These are phyloP conservation scores for Sugiyamaella mastotermitis DNA, from an alignment of 805 yeast species.

Conservation along the genomic window DNA sequence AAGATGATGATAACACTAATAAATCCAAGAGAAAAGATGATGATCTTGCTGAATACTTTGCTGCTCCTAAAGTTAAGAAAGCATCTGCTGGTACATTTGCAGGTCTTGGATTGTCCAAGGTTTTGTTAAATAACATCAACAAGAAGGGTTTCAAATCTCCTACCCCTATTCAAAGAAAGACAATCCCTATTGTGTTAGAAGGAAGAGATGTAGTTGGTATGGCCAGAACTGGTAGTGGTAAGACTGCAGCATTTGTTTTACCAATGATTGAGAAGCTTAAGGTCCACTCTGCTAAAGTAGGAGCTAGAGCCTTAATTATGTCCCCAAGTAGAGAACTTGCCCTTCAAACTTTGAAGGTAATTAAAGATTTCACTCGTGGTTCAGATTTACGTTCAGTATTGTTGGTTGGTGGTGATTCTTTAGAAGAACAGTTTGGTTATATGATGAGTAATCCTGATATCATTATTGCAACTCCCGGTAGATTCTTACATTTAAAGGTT, in stretches of 20 bases:
- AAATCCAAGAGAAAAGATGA: slow-evolving; percentile 19
- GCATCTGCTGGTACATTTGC: slow-evolving; percentile 65
- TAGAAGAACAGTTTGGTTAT: slow-evolving; percentile 89
- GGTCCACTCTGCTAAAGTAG: slow-evolving; percentile 78
- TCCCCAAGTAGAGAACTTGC: slow-evolving; percentile 98
- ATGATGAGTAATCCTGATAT: slow-evolving; percentile 95
- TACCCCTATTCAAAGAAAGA: slow-evolving; percentile 95
- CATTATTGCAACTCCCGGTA: slow-evolving; percentile 94
- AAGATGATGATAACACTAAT: slow-evolving; percentile 28
- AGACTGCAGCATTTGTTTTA: slow-evolving; percentile 91
- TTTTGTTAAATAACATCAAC: slow-evolving; percentile 59
- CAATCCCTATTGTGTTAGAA: slow-evolving; percentile 84
- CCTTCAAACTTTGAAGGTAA: slow-evolving; percentile 79
- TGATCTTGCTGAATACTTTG: slow-evolving; percentile 13
- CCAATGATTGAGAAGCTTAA: slow-evolving; percentile 86
- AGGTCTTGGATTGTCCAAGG: slow-evolving; percentile 79
- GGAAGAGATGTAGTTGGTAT: slow-evolving; percentile 95
- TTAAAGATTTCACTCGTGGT: slow-evolving; percentile 80
- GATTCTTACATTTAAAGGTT: slow-evolving; percentile 90
- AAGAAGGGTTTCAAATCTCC: slow-evolving; percentile 91
- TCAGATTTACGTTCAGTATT: slow-evolving; percentile 76
- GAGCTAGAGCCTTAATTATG: slow-evolving; percentile 79
- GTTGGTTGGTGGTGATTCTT: slow-evolving; percentile 96
- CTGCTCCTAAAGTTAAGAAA: slow-evolving; percentile 24
- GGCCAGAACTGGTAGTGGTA: slow-evolving; percentile 99